Evolutionary conservation across 768 basidiomycete genomes (phyloP).

Genomic region (Mycena rosella): DNA sequence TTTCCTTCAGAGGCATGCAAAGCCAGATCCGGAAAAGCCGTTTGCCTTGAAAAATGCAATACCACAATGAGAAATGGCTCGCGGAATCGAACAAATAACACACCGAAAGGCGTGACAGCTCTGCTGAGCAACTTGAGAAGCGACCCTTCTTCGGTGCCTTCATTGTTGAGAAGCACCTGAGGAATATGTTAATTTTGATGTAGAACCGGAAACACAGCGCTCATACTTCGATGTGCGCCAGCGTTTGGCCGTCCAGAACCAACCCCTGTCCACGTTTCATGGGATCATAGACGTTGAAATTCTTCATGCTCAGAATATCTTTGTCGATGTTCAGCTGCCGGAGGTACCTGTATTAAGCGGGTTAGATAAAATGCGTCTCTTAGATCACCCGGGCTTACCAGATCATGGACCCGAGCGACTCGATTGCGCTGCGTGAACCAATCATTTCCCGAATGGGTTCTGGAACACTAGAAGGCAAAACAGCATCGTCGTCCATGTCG

Average conservation of each 20-base stretch:
- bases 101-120: conserved; percentile 94
- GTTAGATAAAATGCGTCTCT: conserved; percentile 46
- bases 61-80: conserved; percentile 16
- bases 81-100: conserved; percentile 37
- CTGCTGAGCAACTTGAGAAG: conserved; percentile 84
- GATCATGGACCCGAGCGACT: conserved; percentile 91
- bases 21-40: conserved; percentile 97
- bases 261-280: conserved; percentile 87
- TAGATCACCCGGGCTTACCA: conserved; percentile 65
- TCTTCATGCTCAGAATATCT: conserved; percentile 94
- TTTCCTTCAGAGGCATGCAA: conserved; percentile 89
- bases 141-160: conserved; percentile 94
- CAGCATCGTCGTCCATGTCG: conserved; percentile 57
- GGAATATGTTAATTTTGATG: conserved; percentile 10
- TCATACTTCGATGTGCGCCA: conserved; percentile 95
- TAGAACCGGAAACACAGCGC: conserved; percentile 13
- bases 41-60: conserved; percentile 76
- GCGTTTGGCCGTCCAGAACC: conserved; percentile 23
- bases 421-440: conserved; percentile 74
- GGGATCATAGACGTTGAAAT: conserved; percentile 98
- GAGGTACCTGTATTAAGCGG: conserved; percentile 70
- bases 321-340: conserved; percentile 96
- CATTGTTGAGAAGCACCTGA: conserved; percentile 90
- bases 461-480: conserved; percentile 67
- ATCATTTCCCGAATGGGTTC: conserved; percentile 82